Evolutionary conservation across 2,329 filamentous ascomycete species (phyloP), one percentile per base, ranked within the genome.

Genomic region (Microdochium bolleyi): DNA sequence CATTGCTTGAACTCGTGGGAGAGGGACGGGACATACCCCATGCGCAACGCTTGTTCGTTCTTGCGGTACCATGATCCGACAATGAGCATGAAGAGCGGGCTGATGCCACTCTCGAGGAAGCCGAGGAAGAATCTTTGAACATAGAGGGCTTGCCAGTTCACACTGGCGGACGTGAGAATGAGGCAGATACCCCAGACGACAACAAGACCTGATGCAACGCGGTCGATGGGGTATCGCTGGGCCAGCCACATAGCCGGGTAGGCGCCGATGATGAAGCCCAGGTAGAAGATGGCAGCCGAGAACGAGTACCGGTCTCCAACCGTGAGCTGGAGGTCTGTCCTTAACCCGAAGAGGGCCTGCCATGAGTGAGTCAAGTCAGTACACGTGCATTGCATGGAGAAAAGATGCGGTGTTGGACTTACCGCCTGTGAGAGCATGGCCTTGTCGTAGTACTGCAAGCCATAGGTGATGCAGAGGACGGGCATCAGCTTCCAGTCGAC

Each of bases 41-140:
- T 77, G 2, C 81, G 68, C 50, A 79, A 62, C 0, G 80, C 81
- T 62, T 84, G 80, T 57, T 84, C 81, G 54, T 73, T 70, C 51
- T 80, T 72, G 38, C 78, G 73, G 70, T 78, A 85, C 81, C 81
- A 85, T 77, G 83, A 82, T 52, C 78, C 74, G 0, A 79, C 81
- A 32, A 82, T 78, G n/a, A 78, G 77, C 16, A 81, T 70, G 57
- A 82, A 83, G 21, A 74, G 74, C 0, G 80, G 79, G 13, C 73
- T 66, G 37, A 74, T 69, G 11, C 63, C 62, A 7, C 67, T 74
- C 58, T 84, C 81, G 60, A 83, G 83, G 1, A 78, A 67, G 8
- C 81, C 81, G 1, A 84, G 68, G 54, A 84, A 73, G 56, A 83
- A 76, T 2, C 81, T 70, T 11, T 75, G 73, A 2, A 70, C 71